phyloP scores from a whole-genome alignment of 768 basidiomycete genomes.

The Dictyophora rubrovolvata region DNA sequence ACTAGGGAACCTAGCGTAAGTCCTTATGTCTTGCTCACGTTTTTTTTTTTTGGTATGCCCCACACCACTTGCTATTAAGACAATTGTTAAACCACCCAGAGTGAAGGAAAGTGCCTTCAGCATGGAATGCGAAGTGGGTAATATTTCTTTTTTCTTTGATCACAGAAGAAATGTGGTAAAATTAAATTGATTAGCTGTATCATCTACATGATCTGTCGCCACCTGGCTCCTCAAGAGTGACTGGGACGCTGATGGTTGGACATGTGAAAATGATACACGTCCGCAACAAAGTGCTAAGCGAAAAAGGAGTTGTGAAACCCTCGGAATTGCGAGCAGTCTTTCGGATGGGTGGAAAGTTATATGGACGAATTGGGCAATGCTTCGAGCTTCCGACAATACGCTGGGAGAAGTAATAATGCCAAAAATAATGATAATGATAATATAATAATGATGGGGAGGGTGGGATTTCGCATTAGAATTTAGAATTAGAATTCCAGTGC shows the following conservation, averaged over 20 bases:
- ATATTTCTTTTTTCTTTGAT: not conserved
- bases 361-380: conserved; percentile 36
- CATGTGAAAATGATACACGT: conserved; percentile 45
- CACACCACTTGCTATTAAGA: conserved; percentile 21
- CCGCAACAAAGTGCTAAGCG: conserved; percentile 35
- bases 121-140: conserved; percentile 50
- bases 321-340: conserved; percentile 38
- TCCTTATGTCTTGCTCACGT: not conserved
- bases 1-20: conserved; percentile 44
- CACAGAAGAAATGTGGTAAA: conserved; percentile 9
- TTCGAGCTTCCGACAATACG: conserved; percentile 36
- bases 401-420: conserved; percentile 23
- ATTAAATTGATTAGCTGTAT: conserved; percentile 31
- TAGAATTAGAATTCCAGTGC: not conserved
- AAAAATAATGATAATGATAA: conserved; percentile 14
- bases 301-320: conserved; percentile 31
- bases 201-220: conserved; percentile 38
- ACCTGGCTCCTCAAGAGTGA: conserved; percentile 30
- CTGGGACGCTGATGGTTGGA: conserved; percentile 37
- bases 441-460: not conserved
- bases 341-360: conserved; percentile 47
- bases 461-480: not conserved
- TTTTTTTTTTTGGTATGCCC: too few relatives aligned
- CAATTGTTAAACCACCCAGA: conserved; percentile 37
- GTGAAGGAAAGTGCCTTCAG: conserved; percentile 49